Percentiles rank a stretch among this genome's conserved stretches.
Evolutionary conservation across 495 filamentous ascomycete species (phyloP).

Genomic region (Astrothelium subdiscretum): DNA sequence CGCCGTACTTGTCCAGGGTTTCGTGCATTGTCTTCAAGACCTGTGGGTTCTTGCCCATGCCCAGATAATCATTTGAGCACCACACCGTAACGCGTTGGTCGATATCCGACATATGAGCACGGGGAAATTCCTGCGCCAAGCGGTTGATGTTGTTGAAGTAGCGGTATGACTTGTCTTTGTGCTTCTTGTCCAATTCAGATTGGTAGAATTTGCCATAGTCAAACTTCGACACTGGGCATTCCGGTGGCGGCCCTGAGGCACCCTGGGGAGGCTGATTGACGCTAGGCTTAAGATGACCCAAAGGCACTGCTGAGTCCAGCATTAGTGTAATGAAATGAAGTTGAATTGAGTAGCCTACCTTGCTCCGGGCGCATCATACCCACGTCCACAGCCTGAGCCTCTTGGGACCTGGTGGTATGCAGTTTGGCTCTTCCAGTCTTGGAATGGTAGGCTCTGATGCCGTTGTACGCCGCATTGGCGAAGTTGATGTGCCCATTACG

Average conservation of each 20-base stretch:
- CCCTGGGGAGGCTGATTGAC: slow-evolving; percentile 1
- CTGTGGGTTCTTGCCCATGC: slow-evolving; percentile 85
- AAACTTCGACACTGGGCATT: slow-evolving; percentile 44
- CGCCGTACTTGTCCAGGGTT: slow-evolving; percentile 87
- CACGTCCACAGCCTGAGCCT: slow-evolving; percentile 59
- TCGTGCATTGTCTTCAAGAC: slow-evolving; percentile 89
- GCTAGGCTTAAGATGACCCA: neutral
- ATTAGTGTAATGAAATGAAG: slow-evolving; percentile 4
- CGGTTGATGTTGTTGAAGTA: slow-evolving; percentile 99
- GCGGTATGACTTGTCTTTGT: slow-evolving; percentile 98
- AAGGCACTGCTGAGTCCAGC: slow-evolving; percentile 11
- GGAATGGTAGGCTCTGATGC: slow-evolving; percentile 35
- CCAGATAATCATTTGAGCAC: slow-evolving; percentile 98
- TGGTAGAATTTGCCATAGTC: slow-evolving; percentile 87
- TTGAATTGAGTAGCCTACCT: neutral
- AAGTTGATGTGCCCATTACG: slow-evolving; percentile 36
- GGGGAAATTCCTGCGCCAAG: slow-evolving; percentile 88
- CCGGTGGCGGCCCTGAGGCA: slow-evolving; percentile 29
- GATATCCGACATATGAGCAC: slow-evolving; percentile 73
- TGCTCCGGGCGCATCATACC: slow-evolving; percentile 47
- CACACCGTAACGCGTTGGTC: slow-evolving; percentile 93
- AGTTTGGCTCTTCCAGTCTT: slow-evolving; percentile 54
- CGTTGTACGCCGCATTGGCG: slow-evolving; percentile 25
- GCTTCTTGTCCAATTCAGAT: slow-evolving; percentile 88
- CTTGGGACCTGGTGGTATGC: slow-evolving; percentile 64